Base-by-base conservation (phyloP, 2,329 filamentous ascomycete genomes). In the Nemania sp. region DNA sequence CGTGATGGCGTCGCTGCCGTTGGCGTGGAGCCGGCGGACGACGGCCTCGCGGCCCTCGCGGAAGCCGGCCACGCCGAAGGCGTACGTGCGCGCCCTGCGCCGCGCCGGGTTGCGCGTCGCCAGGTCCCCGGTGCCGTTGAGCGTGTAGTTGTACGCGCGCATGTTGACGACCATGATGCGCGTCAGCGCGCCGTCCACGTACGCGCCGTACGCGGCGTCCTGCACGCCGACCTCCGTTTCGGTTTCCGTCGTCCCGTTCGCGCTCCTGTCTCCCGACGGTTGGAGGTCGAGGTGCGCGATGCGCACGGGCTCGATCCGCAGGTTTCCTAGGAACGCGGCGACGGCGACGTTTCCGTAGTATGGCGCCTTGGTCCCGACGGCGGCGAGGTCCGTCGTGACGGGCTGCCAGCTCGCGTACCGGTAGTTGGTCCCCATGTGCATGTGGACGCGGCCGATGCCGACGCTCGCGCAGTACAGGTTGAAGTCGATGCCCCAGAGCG, bases 371-470 rank as follows among this genome's bases (percentile, higher is more conserved):
- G 85, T 88, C 13, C 84, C 86, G 1, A 79, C 76, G 7, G 75
- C 74, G 0, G 80, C 80, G 13, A 77, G 76, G 50, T 75, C 70
- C 0, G 84, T 87, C 4, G 75, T 67, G 46, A 87, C 67, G 0
- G 86, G 85, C 67, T 89, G 86, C 86, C 86, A 88, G 48, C 79
- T 75, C 60, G 78, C 78, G 69, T 88, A 88, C 66, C 85, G 79
- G 69, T 85, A 88, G 69, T 87, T 80, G 13, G 83, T 87, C 11
- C 86, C 86, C 76, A 83, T 81, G 72, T 89, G 87, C 83, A 88
- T 85, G 69, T 88, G 84, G 2, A 85, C 79, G 18, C 86, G 80
- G 46, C 75, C 75, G 73, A 89, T 82, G 15, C 81, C 82, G 2
- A 79, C 79, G 0, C 81, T 76, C 1, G 86, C 86, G 54, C 79